Evolutionary conservation across 2,329 filamentous ascomycete genomes (phyloP), one percentile per base, ranked within the genome.

Genomic region (Trichoderma sp.): DNA sequence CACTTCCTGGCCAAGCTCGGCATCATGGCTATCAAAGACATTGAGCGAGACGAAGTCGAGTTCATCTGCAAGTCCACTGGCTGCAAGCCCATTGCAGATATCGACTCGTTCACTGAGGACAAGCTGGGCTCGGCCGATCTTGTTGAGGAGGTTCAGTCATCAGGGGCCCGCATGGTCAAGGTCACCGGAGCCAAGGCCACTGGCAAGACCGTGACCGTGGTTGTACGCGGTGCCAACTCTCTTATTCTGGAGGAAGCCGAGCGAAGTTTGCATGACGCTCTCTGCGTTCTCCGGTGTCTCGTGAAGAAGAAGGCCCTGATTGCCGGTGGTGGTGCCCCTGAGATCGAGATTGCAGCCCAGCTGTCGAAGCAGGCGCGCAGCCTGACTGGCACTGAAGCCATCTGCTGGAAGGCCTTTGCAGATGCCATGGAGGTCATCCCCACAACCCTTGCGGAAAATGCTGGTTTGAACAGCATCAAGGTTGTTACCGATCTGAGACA

Each of bases 271-370:
- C 95, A 99, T 85, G 95, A 99, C 76, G 95, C 95, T 34, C 93
- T 98, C 71, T 99, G 95, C 78, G 95, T 98, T 60, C 94, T 99
- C 74, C 91, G 95, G 74, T 99, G 95, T 78, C 83, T 99, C 70
- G 95, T 99, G 73, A 99, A 99, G 89, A 99, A 98, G 89, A 97
- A 96, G 83, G 95, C 95, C n/a, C 88, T 99, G 67, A 97, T 99
- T 75, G 94, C 96, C 15, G 95, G 95, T 80, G 95, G 95, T 76
- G 95, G 95, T 78, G 95, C 95, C 2, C 92, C 95, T 29, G 95
- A 99, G 81, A 96, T 98, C 75, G 94, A 98, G 81, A 94, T 99
- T 74, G 92, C 95, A 25, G 91, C 95, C 65, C 87, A 92, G 76
- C 87, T 99, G 37, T 89, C 91, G 67, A 90, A 92, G 80, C 91